These are phyloP conservation scores for Ophiostoma pallidulum DNA, from an alignment of 2,329 filamentous ascomycete genomes.

Conservation along the genomic window DNA sequence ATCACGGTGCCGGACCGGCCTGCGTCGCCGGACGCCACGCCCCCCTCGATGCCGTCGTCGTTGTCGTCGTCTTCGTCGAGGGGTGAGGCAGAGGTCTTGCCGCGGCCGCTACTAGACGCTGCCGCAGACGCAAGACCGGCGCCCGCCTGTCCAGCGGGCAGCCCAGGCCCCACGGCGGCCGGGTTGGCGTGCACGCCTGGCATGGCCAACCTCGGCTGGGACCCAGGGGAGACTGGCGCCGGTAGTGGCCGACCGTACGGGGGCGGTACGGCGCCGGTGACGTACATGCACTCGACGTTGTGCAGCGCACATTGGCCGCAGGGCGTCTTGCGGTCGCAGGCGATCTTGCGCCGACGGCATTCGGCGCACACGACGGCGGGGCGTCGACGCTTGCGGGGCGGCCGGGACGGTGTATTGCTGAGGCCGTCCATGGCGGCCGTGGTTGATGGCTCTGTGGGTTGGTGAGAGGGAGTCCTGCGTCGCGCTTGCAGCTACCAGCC, in stretches of 20 bases:
- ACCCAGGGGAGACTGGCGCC: neutral
- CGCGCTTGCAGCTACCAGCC: too few species aligned
- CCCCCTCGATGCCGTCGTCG: too few species aligned
- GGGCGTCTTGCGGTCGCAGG: constrained; percentile 48
- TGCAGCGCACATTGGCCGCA: constrained; percentile 50
- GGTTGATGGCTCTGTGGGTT: too few species aligned
- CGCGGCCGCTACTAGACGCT: too few species aligned
- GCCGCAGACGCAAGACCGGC: too few species aligned
- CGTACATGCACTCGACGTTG: constrained; percentile 44
- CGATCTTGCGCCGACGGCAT: constrained; percentile 51
- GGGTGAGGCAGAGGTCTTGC: neutral
- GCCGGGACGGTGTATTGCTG: neutral
- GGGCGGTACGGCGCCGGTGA: constrained; percentile 20
- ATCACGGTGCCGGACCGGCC: neutral
- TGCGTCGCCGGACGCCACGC: neutral
- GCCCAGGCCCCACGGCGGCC: neutral
- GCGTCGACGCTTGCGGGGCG: constrained; percentile 18
- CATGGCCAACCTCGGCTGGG: neutral
- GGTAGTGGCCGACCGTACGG: constrained; percentile 14
- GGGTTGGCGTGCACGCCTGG: neutral
- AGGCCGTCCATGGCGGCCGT: neutral
- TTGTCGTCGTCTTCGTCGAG: constrained; percentile 7
- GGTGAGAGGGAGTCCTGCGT: too few species aligned
- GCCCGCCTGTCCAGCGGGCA: neutral
- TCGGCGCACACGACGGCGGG: constrained; percentile 42